Evolutionary conservation across 306 rosid species (phyloP).

Genomic region (Quercus agrifolia): DNA sequence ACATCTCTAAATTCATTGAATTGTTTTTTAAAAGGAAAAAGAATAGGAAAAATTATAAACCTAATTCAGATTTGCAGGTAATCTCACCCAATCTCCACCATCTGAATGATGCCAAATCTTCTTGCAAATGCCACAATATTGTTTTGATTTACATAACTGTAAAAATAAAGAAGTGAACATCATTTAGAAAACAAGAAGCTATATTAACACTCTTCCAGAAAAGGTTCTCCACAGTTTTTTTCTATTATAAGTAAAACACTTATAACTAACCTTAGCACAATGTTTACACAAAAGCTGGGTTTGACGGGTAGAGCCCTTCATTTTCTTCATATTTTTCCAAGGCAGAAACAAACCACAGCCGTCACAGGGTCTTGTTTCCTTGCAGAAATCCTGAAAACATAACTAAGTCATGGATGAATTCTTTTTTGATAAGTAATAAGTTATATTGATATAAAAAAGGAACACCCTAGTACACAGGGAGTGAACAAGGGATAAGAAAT

Average conservation of each 20-base stretch:
- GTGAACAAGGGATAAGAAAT: too few species aligned
- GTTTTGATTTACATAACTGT: conserved; percentile 83
- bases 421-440: neutral
- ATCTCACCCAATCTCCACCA: conserved; percentile 95
- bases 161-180: conserved; percentile 13
- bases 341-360: conserved; percentile 65
- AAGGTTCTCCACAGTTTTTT: neutral
- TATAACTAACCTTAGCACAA: conserved; percentile 68
- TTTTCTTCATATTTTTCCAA: conserved; percentile 57
- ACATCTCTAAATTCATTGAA: conserved; percentile 23
- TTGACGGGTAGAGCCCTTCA: conserved; percentile 44
- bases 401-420: conserved; percentile 26
- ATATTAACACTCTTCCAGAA: neutral
- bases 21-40: conserved; percentile 2
- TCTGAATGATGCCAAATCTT: conserved; percentile 93
- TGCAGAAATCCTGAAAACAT: conserved; percentile 48
- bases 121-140: conserved; percentile 96
- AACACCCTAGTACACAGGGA: too few species aligned
- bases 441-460: too few species aligned
- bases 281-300: conserved; percentile 64
- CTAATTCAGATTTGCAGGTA: conserved; percentile 23
- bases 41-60: neutral
- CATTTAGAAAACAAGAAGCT: conserved; percentile 9
- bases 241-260: neutral
- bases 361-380: conserved; percentile 56